Evolutionary conservation across 495 filamentous ascomycete species (phyloP), one percentile per base, ranked within the genome.

Genomic region (Cladorrhinum samala): DNA sequence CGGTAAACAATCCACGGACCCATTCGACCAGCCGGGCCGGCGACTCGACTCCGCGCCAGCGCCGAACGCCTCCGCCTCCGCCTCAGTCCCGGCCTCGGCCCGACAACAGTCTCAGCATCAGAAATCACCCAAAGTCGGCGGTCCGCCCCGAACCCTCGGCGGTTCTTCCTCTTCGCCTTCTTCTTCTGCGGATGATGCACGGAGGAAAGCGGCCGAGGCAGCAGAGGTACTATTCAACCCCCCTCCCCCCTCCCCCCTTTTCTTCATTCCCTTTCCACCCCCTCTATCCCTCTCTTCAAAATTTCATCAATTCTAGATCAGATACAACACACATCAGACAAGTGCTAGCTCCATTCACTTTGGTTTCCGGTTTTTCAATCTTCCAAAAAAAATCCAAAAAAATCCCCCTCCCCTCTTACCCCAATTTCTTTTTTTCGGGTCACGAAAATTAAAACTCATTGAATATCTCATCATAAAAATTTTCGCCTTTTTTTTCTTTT

Each of bases 11-110:
- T 72, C 78, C n/a, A 73, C 77, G 54, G 74, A 63, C 52, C 66
- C 73, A 49, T 88, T 86, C 73, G 63, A 79, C 16, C 72, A 75
- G 13, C 85, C 85, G 3, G 85, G 84, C 51, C 83, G 86, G 14
- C 76, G 77, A 13, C 77, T 89, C 19, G 75, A 72, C 48, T 70
- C 74, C n/a, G 68, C 77, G 13, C 24, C 45, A n/a, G 9, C 45
- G 20, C 72, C 77, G 1, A 52, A 60, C 2, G 60, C 62, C 11
- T 66, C 71, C 16, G 43, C 63, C 46, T 63, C 68, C 18, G 60
- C 60, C 19, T 57, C 71, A 33, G 64, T 76, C 18, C 71, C 72
- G 6, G 20, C 69, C 49, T 33, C 47, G 56, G 33, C 52, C 50
- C 18, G 50, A 40, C 50, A 66, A 17, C 62, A 64, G 25, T 59